Base-by-base conservation (phyloP, 2,329 filamentous ascomycete species). In the Penicillium sp. region DNA sequence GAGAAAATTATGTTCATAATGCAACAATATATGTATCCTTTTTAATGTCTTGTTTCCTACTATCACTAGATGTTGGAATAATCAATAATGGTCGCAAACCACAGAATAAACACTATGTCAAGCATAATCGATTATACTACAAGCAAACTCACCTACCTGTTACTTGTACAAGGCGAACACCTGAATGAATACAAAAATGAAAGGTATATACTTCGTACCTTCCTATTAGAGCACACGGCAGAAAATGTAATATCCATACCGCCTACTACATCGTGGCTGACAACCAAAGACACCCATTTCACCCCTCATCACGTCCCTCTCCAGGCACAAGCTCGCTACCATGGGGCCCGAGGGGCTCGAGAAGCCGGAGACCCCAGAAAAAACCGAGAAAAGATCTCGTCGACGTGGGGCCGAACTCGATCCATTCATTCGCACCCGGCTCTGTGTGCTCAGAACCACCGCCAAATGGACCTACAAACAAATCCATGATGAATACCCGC, bases 391-490 rank as follows among this genome's bases (percentile, higher is more conserved):
- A 40, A 40, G 19, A 32, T 40, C 44, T 31, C 44, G 34, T 21
- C 44, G 44, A 31, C 44, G 44, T 32, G 44, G 44, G 44, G 44
- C 44, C 10, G 51, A 53, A 45, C 51, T 53, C 7, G 51, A 53
- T 35, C 51, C 51, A 8, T 53, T 34, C 19, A 43, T 53, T 28
- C 51, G 48, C 13, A 53, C 48, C 29, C 35, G 46, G 43, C 28
- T 53, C 21, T 50, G 47, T 34, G 51, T 44, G 38, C 46, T 53
- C 31, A 32, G 44, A 19, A 41, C 49, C 26, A 53, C 51, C 12
- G 51, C 51, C 37, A 45, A 49, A 40, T 53, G 48, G 51, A 39
- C 42, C 17, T 53, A 50, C 40, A 46, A 35, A 34, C 46, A 43
- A 24, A 53, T 53, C 19, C 51, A 51, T 17, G 33, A 45, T 19